Evolutionary conservation across 2,329 filamentous ascomycete genomes (phyloP).

Genomic region (Arthrobotrys iridis): DNA sequence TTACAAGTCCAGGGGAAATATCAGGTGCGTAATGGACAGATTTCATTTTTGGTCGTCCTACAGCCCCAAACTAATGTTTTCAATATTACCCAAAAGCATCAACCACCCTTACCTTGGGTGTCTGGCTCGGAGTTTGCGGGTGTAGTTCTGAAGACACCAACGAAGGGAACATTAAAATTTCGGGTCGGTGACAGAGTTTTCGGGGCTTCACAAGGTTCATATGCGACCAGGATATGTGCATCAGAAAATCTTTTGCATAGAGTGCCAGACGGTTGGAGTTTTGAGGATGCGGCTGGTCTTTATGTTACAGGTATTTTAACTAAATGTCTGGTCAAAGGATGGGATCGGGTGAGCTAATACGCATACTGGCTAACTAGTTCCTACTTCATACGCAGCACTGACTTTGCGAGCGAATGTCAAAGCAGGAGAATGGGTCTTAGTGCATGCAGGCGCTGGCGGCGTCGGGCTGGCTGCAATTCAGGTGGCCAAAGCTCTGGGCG

Average conservation of each 20-base stretch:
- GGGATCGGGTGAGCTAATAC: neutral
- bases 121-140: conserved; percentile 89
- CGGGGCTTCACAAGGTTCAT: conserved; percentile 85
- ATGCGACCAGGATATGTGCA: conserved; percentile 78
- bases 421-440: conserved; percentile 83
- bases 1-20: conserved; percentile 96
- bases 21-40: conserved; percentile 66
- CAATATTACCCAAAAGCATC: conserved; percentile 21
- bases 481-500: conserved; percentile 89
- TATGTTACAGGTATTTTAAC: conserved; percentile 74
- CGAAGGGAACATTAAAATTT: conserved; percentile 68
- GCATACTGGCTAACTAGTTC: conserved; percentile 64
- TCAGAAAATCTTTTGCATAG: conserved; percentile 74
- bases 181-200: conserved; percentile 84
- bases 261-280: conserved; percentile 82
- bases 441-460: conserved; percentile 91
- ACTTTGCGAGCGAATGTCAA: conserved; percentile 81
- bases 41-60: neutral
- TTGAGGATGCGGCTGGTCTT: conserved; percentile 83
- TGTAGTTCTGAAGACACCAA: conserved; percentile 74
- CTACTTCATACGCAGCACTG: conserved; percentile 85
- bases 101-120: conserved; percentile 58
- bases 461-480: conserved; percentile 92
- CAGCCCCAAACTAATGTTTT: conserved; percentile 62
- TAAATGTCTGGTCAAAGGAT: neutral